Evolutionary conservation across 306 rosid species (phyloP), one percentile per base, ranked within the genome.

Genomic region (Cicer arietinum): DNA sequence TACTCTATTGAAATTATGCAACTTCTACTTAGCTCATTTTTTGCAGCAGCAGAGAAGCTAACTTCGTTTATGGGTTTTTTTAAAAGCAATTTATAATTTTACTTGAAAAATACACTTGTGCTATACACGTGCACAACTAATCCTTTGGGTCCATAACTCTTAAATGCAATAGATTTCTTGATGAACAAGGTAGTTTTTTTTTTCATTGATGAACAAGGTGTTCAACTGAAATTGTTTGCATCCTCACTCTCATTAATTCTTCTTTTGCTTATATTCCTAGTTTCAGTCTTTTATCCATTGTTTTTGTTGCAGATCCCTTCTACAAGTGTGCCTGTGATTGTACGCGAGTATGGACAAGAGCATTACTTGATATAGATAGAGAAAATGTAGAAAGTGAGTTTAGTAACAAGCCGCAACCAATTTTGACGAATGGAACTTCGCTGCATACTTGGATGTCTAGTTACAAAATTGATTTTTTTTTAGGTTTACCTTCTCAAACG

Each of bases 271-370:
- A 6, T 41, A 41, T 67, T 52, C 10, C 22, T 3, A 12, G 44
- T 37, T 46, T 63, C 25, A 10, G 22, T 74, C 8, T 17, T 25
- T 5, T 18, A 16, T 71, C 43, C 80, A 20, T 42, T 56, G 22
- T 60, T 69, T 42, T 70, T 74, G 8, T 66, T 80, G 74, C 84
- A 93, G 97, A 83, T 91, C 60, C 97, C 98, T 61, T 90, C 94
- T 20, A 89, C 98, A 10, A 91, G 98, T 30, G 92, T 93, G 51
- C 96, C 98, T 0, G 92, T 88, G 58, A 89, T 93, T 39, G 96
- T 91, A n/a, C 97, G 93, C 0, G 93, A 93, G 85, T 91, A 89
- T 83, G 77, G 88, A 39, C 84, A 87, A 79, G 85, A 84, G 58
- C 85, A 88, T 74, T 37, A 89, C 77, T 37, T 88, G 79, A 85